Evolutionary conservation across 2,329 filamentous ascomycete genomes (phyloP), one percentile per base, ranked within the genome.

Genomic region (Anthostomella pinea): DNA sequence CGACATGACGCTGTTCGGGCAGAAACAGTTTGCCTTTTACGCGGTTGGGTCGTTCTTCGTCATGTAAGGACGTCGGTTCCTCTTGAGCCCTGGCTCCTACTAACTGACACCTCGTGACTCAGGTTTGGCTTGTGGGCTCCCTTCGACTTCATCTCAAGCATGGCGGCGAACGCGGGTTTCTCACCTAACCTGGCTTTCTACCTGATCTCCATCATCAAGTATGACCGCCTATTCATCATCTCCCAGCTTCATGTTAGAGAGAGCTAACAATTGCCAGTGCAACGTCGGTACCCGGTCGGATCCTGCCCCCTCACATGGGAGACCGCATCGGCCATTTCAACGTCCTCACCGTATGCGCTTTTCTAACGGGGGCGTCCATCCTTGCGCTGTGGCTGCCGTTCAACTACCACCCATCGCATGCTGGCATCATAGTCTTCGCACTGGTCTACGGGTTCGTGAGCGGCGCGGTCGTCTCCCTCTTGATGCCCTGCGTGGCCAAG

Each of bases 401-500:
- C 18, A 49, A 54, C 35, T 56, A 52, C 28, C 43, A 53, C 24
- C 43, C 41, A 2, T 57, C 53, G 1, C 49, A 51, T 35, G 48
- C 49, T 1, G 57, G 54, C 1, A 42, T 58, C 9, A 57, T 59
- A 16, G 43, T 56, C 9, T 59, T 60, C 23, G 32, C 48, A 0
- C 9, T 51, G 3, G 51, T 48, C 2, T 60, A 52, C 31, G 57
- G 56, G 4, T 59, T 54, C 27, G 41, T 50, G n/a, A 58, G 54
- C 18, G 57, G 57, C 4, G 50, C 49, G 2, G 35, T 56, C n/a
- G 52, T 60, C 6, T 48, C 37, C 19, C 22, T 59, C 6, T 11
- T 59, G 8, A 59, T 60, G 54, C 57, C 56, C 2, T 59, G 57
- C 29, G 52, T 45, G 2, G 56, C 45, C 8, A 58, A 59, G 15